Percentiles rank a stretch among this genome's conserved stretches.
Conservation (phyloP, 2,329 filamentous ascomycete species). For the Curvularia sp. region DNA sequence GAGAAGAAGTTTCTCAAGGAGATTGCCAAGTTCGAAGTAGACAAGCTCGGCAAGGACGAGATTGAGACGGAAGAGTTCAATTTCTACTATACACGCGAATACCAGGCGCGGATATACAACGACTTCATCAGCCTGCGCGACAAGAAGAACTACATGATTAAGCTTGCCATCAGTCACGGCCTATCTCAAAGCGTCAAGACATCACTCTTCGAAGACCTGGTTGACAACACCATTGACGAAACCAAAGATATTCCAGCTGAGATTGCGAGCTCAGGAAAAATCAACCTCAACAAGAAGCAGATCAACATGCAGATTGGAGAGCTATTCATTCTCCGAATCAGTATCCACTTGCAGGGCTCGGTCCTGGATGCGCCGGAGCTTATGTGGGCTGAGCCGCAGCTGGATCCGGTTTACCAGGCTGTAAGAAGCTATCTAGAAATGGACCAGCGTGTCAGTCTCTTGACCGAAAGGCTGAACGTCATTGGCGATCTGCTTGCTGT, state of each 20-base stretch:
- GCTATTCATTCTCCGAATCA: constrained; percentile 95
- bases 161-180: constrained; percentile 94
- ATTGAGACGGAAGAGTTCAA: constrained; percentile 98
- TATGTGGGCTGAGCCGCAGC: constrained; percentile 97
- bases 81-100: constrained; percentile 98
- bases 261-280: constrained; percentile 90
- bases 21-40: constrained; percentile 89
- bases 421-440: constrained; percentile 96
- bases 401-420: constrained; percentile 95
- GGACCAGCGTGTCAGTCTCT: constrained; percentile 88
- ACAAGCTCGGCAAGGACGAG: constrained; percentile 86
- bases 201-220: constrained; percentile 92
- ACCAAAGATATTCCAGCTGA: constrained; percentile 93
- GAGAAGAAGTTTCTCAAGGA: constrained; percentile 93
- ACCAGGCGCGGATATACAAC: constrained; percentile 98
- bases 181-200: constrained; percentile 97
- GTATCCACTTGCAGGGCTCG: constrained; percentile 95
- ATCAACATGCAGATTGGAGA: constrained; percentile 99
- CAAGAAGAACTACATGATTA: constrained; percentile 97
- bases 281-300: constrained; percentile 82
- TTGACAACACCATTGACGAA: constrained; percentile 89
- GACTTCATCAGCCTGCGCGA: constrained; percentile 96
- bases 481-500: constrained; percentile 93
- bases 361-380: constrained; percentile 96
- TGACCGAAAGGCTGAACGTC: constrained; percentile 90